phyloP scores from a whole-genome alignment of 1,284 basidiomycete species.

The Puccinia brachypodii region DNA sequence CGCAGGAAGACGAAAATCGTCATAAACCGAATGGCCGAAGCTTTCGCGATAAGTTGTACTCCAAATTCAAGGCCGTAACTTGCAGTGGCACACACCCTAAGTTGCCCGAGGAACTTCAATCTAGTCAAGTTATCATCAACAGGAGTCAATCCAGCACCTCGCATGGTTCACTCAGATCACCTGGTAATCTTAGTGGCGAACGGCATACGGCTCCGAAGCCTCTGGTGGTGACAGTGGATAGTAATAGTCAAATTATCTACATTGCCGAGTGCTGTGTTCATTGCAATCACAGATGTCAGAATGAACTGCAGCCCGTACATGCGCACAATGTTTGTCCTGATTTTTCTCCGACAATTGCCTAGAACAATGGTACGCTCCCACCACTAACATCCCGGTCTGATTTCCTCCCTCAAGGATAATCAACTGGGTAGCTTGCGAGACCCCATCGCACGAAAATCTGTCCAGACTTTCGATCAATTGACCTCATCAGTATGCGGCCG shows the following conservation, averaged over 20 bases:
- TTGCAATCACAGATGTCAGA: background rate
- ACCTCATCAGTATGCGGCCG: background rate
- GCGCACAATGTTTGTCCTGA: background rate
- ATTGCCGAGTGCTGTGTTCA: background rate
- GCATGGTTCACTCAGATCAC: background rate
- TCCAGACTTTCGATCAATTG: slow-evolving; percentile 5
- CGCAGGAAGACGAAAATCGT: background rate
- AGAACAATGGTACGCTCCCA: background rate
- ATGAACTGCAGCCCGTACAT: background rate
- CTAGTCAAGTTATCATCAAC: background rate
- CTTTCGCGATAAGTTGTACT: background rate
- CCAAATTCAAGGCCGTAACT: background rate
- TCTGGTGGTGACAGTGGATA: background rate
- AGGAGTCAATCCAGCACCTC: background rate
- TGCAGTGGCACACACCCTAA: background rate
- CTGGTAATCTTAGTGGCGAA: background rate
- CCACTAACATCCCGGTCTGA: background rate
- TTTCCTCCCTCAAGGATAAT: background rate
- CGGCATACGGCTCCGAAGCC: background rate
- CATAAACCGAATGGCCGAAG: background rate
- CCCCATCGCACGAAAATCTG: background rate
- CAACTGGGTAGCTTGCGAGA: background rate
- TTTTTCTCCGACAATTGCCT: background rate
- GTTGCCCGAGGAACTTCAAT: background rate
- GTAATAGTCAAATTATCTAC: background rate